phyloP scores from a whole-genome alignment of 176 grass and related monocot genomes.

The Aechmea fasciata region DNA sequence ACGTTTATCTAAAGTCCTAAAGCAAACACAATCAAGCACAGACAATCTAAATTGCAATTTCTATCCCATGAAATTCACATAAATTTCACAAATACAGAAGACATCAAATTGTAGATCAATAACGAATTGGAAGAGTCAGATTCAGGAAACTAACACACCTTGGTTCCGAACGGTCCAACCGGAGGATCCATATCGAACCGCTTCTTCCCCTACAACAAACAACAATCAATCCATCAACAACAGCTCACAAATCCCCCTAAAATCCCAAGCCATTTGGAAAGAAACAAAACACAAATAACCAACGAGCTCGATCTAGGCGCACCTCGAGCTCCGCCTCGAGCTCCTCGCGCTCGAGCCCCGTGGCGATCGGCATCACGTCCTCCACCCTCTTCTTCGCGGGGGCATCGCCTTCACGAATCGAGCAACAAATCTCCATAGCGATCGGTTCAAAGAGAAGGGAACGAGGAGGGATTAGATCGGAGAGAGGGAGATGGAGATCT shows the following conservation, averaged over 20 bases:
- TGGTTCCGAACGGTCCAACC: constrained; percentile 77
- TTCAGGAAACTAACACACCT: constrained; percentile 36
- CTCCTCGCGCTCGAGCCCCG: constrained; percentile 77
- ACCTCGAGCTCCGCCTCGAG: constrained; percentile 59
- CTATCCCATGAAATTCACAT: too few species aligned
- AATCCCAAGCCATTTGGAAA: constrained; percentile 7
- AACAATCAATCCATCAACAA: constrained; percentile 16
- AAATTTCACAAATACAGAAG: too few species aligned
- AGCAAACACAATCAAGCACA: background rate
- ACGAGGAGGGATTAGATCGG: constrained; percentile 20
- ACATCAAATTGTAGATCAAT: too few species aligned
- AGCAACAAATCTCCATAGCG: constrained; percentile 17
- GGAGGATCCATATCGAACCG: constrained; percentile 80
- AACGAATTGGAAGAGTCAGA: too few species aligned
- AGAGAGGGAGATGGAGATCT: constrained; percentile 12
- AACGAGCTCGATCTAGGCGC: constrained; percentile 2
- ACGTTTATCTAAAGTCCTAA: background rate
- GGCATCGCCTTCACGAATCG: constrained; percentile 38
- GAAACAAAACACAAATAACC: constrained; percentile 7
- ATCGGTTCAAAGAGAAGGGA: constrained; percentile 5
- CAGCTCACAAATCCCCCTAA: background rate
- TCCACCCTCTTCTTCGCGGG: constrained; percentile 46
- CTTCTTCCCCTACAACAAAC: constrained; percentile 60
- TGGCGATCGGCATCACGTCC: constrained; percentile 80
- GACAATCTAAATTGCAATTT: too few species aligned